Conservation (phyloP, 2,329 filamentous ascomycete species). For the Trichoderma breve region DNA sequence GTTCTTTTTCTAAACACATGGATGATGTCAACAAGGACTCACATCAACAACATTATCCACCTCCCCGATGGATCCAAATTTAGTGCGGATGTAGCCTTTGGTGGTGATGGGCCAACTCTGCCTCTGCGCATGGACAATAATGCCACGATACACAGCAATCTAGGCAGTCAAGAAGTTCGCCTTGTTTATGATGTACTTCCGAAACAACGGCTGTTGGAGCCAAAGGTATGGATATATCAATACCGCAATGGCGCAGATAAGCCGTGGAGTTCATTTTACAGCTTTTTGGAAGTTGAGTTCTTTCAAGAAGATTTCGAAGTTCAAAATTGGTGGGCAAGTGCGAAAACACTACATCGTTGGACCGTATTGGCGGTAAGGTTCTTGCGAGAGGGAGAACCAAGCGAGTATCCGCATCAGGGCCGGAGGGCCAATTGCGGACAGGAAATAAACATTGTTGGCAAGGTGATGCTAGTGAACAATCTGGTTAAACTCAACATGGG, state of each 20-base stretch:
- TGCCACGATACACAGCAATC: constrained; percentile 31
- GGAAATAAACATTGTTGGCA: background rate
- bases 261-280: constrained; percentile 62
- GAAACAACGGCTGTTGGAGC: background rate
- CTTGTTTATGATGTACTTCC: background rate
- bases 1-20: background rate
- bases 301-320: constrained; percentile 24
- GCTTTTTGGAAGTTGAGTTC: constrained; percentile 65
- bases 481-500: background rate
- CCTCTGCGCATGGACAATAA: constrained; percentile 53
- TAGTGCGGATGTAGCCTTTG: constrained; percentile 63
- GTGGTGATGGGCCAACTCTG: constrained; percentile 55
- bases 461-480: background rate
- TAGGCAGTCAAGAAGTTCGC: constrained; percentile 32
- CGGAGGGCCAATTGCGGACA: too few relatives aligned
- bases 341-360: constrained; percentile 14
- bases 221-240: constrained; percentile 34
- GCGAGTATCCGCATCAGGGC: background rate
- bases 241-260: constrained; percentile 46
- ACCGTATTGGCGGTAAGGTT: constrained; percentile 20
- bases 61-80: constrained; percentile 49
- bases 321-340: constrained; percentile 23
- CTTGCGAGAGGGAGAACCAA: background rate
- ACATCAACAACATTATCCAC: constrained; percentile 45
- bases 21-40: background rate